These are phyloP conservation scores for Nicotiana undulata DNA, from an alignment of 257 asterid genomes.

Conservation along the genomic window DNA sequence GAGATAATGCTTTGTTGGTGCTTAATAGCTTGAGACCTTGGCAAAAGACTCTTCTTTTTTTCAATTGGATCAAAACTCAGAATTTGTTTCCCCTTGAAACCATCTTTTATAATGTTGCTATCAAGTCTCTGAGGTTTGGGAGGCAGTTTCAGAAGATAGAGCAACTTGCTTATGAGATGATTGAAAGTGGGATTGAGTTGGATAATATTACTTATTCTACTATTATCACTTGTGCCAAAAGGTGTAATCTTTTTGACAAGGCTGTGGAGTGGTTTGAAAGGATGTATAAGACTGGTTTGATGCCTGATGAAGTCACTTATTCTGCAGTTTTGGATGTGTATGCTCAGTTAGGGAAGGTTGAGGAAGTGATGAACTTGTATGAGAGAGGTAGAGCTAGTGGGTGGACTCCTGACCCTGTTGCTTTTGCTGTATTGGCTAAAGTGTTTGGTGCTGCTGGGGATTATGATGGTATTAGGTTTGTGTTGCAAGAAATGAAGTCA, in stretches of 20 bases:
- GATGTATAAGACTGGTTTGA: slow-evolving; percentile 87
- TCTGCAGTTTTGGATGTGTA: slow-evolving; percentile 87
- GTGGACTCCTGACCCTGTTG: slow-evolving; percentile 83
- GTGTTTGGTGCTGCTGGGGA: slow-evolving; percentile 93
- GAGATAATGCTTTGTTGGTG: slow-evolving; percentile 71
- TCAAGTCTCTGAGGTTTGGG: slow-evolving; percentile 86
- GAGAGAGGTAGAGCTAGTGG: slow-evolving; percentile 93
- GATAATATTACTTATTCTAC: slow-evolving; percentile 92
- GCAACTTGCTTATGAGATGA: slow-evolving; percentile 74
- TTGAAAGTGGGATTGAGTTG: slow-evolving; percentile 50
- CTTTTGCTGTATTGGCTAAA: slow-evolving; percentile 70
- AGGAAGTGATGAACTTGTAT: slow-evolving; percentile 80
- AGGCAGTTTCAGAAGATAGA: slow-evolving; percentile 74
- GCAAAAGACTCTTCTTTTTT: slow-evolving; percentile 61
- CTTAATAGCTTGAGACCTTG: slow-evolving; percentile 57
- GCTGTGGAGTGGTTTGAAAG: slow-evolving; percentile 99
- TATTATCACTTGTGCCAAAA: slow-evolving; percentile 82
- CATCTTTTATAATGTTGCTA: slow-evolving; percentile 77
- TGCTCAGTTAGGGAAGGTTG: slow-evolving; percentile 72
- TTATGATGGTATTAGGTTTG: slow-evolving; percentile 79
- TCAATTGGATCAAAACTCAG: slow-evolving; percentile 66
- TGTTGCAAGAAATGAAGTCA: slow-evolving; percentile 75
- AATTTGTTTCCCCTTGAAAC: slow-evolving; percentile 66
- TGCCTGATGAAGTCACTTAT: slow-evolving; percentile 97
- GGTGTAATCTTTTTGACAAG: slow-evolving; percentile 72